phyloP scores from a whole-genome alignment of 169 alveolate species.

The Babesia caballi region DNA sequence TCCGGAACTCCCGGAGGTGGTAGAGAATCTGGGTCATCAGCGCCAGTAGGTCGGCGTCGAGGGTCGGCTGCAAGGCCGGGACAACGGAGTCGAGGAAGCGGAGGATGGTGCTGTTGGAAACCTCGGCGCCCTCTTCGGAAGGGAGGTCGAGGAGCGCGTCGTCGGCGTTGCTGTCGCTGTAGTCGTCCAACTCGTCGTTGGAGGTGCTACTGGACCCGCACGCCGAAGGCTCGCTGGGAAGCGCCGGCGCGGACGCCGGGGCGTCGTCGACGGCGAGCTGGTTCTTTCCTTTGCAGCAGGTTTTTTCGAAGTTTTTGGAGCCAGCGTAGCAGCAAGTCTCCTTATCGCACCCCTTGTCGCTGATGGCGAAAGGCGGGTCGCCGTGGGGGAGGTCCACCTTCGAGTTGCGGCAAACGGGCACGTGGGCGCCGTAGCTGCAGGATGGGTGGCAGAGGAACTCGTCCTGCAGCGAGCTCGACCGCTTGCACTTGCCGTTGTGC shows the following conservation, averaged over 20 bases:
- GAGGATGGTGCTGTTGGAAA: constrained; percentile 16
- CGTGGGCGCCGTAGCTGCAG: constrained; percentile 9
- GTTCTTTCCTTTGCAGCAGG: background rate
- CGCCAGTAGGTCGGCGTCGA: constrained; percentile 70
- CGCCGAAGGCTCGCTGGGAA: background rate
- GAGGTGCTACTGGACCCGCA: too few species aligned
- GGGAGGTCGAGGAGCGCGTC: constrained; percentile 14
- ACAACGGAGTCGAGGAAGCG: constrained; percentile 64
- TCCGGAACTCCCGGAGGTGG: constrained; percentile 80
- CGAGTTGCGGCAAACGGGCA: background rate
- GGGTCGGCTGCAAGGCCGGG: constrained; percentile 72
- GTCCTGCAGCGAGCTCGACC: background rate
- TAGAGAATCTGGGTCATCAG: constrained; percentile 71
- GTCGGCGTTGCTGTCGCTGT: constrained; percentile 14
- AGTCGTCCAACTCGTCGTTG: constrained; percentile 21
- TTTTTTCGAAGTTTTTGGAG: background rate
- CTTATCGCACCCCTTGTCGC: constrained; percentile 13
- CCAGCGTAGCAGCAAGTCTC: background rate
- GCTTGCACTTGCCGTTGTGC: constrained; percentile 15
- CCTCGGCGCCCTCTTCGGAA: constrained; percentile 3
- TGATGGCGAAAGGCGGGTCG: constrained; percentile 11
- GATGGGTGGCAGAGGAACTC: background rate
- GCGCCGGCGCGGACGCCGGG: background rate
- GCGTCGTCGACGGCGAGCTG: background rate
- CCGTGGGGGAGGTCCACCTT: background rate